A percentile compares a stretch with the other conserved stretches of the same genome.
phyloP scores from a whole-genome alignment of 2,329 filamentous ascomycete species.

The Bertia moriformis region DNA sequence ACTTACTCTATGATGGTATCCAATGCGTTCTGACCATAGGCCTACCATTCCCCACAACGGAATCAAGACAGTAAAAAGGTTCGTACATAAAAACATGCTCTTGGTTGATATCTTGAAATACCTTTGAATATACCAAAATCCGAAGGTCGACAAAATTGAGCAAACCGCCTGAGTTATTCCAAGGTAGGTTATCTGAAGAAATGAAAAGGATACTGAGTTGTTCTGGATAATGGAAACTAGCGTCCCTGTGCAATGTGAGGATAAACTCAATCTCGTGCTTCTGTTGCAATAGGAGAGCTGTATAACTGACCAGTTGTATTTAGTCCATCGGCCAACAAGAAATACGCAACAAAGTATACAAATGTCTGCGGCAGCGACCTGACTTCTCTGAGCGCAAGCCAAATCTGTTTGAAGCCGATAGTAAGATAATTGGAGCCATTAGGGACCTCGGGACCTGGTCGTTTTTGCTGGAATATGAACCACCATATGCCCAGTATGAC shows the following conservation, averaged over 20 bases:
- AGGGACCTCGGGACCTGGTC: constrained; percentile 20
- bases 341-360: constrained; percentile 22
- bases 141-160: constrained; percentile 21
- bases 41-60: constrained; percentile 25
- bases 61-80: constrained; percentile 22
- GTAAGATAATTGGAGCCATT: constrained; percentile 21
- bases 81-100: constrained; percentile 23
- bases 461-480: constrained; percentile 23
- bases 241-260: constrained; percentile 1
- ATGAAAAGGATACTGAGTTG: constrained; percentile 21
- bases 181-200: constrained; percentile 22
- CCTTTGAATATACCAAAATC: constrained; percentile 24
- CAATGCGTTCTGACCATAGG: constrained; percentile 19
- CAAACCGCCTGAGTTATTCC: constrained; percentile 20
- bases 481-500: constrained; percentile 23
- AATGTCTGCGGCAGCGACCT: constrained; percentile 22
- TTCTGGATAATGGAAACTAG: constrained; percentile 23
- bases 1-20: constrained; percentile 17
- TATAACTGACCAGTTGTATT: constrained; percentile 17
- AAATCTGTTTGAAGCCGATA: constrained; percentile 24
- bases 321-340: constrained; percentile 22
- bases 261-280: background rate
- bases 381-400: constrained; percentile 19
- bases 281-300: background rate
- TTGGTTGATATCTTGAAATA: constrained; percentile 23